Percentiles rank a stretch among this genome's conserved stretches.
Conservation (phyloP, 768 basidiomycete species). For the Cystobasidium ongulense region DNA sequence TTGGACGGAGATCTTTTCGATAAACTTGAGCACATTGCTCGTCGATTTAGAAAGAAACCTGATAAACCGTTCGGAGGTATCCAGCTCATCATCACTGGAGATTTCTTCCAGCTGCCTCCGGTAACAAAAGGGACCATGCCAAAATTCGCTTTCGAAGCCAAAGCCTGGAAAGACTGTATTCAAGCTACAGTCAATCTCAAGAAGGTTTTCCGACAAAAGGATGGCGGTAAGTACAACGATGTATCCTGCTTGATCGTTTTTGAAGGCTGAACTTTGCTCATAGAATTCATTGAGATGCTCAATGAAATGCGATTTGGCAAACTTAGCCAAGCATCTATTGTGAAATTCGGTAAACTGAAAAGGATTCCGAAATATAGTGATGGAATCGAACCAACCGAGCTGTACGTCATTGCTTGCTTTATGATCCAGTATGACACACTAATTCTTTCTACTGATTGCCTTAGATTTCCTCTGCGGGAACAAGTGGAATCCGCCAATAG, state of each 20-base stretch:
- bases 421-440: slow-evolving; percentile 6
- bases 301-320: slow-evolving; percentile 95
- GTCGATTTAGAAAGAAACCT: slow-evolving; percentile 38
- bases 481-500: slow-evolving; percentile 82
- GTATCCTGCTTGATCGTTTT: background rate
- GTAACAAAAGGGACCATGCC: slow-evolving; percentile 49
- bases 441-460: background rate
- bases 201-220: slow-evolving; percentile 88
- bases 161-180: slow-evolving; percentile 64
- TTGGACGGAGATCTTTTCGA: slow-evolving; percentile 45
- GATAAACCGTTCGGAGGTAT: slow-evolving; percentile 49
- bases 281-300: slow-evolving; percentile 84
- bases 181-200: slow-evolving; percentile 81
- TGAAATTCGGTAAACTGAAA: slow-evolving; percentile 61
- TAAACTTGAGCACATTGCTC: slow-evolving; percentile 45
- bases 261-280: background rate
- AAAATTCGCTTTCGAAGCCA: slow-evolving; percentile 88
- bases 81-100: slow-evolving; percentile 51
- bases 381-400: slow-evolving; percentile 64
- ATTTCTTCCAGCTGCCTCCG: slow-evolving; percentile 49
- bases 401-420: slow-evolving; percentile 52
- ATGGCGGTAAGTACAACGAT: slow-evolving; percentile 57
- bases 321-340: slow-evolving; percentile 59
- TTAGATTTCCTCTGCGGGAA: slow-evolving; percentile 79
- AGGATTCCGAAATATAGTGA: slow-evolving; percentile 57